phyloP scores from a whole-genome alignment of 75 land plant species.

The Sequoia sempervirens region DNA sequence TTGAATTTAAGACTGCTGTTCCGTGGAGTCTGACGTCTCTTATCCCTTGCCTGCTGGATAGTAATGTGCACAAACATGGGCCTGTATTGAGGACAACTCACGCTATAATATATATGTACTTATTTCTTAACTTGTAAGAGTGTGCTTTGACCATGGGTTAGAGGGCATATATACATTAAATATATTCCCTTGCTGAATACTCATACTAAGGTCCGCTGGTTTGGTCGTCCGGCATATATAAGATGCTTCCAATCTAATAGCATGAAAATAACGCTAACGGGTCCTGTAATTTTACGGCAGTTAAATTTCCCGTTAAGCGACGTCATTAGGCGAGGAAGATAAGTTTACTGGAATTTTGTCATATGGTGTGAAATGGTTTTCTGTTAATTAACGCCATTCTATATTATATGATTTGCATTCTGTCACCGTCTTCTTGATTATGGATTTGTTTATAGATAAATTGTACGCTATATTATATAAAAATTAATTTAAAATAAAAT shows the following conservation, averaged over 20 bases:
- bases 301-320: not conserved
- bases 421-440: no score
- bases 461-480: no score
- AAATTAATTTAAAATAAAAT: no score
- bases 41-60: slow-evolving; percentile 2
- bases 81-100: not conserved
- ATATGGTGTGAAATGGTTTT: not conserved
- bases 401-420: not conserved
- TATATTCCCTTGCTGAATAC: not conserved
- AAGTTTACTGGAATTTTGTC: not conserved
- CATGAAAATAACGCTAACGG: slow-evolving; percentile 7
- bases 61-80: no score
- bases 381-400: not conserved
- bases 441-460: no score
- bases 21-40: slow-evolving; percentile 9
- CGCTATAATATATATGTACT: not conserved
- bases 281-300: not conserved
- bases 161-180: not conserved
- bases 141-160: slow-evolving; percentile 1
- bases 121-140: not conserved
- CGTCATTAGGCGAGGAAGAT: not conserved
- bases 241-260: not conserved
- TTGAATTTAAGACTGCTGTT: not conserved
- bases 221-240: not conserved
- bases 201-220: not conserved